Evolutionary conservation across 768 basidiomycete genomes (phyloP).

Genomic region (Suillus spraguei): DNA sequence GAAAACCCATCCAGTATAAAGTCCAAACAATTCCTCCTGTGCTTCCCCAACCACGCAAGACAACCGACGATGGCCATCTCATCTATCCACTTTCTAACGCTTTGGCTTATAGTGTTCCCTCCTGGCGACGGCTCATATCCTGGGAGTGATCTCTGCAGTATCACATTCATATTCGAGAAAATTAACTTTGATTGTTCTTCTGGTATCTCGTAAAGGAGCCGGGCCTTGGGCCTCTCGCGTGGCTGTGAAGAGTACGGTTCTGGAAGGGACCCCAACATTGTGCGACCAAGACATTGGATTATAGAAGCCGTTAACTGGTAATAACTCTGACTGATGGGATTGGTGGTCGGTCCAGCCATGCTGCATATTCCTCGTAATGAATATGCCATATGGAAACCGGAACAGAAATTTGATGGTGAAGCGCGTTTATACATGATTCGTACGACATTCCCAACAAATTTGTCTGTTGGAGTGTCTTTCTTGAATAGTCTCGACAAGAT

Average conservation of each 20-base stretch:
- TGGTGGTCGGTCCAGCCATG: neutral
- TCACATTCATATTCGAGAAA: constrained; percentile 7
- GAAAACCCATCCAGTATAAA: neutral
- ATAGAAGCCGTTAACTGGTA: neutral
- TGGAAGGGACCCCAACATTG: constrained; percentile 2
- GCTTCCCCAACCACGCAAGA: constrained; percentile 15
- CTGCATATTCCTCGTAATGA: neutral
- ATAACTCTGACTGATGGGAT: neutral
- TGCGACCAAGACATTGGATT: neutral
- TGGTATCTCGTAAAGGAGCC: constrained; percentile 8
- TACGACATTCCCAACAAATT: constrained; percentile 29
- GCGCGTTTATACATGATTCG: constrained; percentile 31
- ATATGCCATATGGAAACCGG: neutral
- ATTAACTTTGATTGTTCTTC: constrained; percentile 8
- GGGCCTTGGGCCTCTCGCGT: constrained; percentile 7
- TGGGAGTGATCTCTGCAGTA: neutral
- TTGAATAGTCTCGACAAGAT: neutral
- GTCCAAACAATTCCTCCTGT: constrained; percentile 11
- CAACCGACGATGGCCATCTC: constrained; percentile 14
- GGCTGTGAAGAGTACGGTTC: neutral
- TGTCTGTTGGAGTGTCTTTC: neutral
- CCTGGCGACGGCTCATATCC: constrained; percentile 6
- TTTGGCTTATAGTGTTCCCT: neutral
- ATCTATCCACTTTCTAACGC: neutral
- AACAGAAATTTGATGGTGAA: neutral